These are phyloP conservation scores for Chlorella sp. DNA, from an alignment of 139 green algal species.

Conservation along the genomic window DNA sequence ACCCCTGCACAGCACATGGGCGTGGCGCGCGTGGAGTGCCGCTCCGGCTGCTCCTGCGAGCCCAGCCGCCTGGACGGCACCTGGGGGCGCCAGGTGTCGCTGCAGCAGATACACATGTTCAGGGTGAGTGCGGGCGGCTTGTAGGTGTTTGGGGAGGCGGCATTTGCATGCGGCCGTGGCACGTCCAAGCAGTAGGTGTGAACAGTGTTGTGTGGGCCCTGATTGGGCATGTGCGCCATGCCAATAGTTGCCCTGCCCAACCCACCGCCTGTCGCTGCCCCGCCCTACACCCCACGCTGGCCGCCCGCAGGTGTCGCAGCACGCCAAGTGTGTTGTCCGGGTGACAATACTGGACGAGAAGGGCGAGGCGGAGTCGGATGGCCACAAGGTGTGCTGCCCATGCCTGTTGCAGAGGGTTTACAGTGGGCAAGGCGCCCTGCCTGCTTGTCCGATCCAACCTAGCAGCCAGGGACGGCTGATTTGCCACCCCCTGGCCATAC, in stretches of 20 bases:
- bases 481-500: neutral
- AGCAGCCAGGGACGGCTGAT: neutral
- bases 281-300: neutral
- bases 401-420: neutral
- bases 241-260: neutral
- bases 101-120: constrained; percentile 36
- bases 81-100: constrained; percentile 12
- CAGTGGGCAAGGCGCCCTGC: neutral
- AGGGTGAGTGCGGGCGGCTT: neutral
- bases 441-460: neutral
- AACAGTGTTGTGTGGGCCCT: too few species aligned
- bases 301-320: constrained; percentile 15
- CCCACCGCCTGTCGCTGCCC: neutral
- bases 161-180: too few species aligned
- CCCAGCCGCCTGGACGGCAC: neutral
- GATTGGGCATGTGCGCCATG: too few species aligned
- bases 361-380: constrained; percentile 16
- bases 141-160: neutral
- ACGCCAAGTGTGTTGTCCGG: neutral
- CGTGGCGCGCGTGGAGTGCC: constrained; percentile 19
- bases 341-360: constrained; percentile 13
- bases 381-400: constrained; percentile 20
- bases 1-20: constrained; percentile 16
- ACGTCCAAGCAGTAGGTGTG: too few species aligned
- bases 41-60: constrained; percentile 12